Conservation (phyloP, 495 filamentous ascomycete genomes). For the Daldinia concentrica region DNA sequence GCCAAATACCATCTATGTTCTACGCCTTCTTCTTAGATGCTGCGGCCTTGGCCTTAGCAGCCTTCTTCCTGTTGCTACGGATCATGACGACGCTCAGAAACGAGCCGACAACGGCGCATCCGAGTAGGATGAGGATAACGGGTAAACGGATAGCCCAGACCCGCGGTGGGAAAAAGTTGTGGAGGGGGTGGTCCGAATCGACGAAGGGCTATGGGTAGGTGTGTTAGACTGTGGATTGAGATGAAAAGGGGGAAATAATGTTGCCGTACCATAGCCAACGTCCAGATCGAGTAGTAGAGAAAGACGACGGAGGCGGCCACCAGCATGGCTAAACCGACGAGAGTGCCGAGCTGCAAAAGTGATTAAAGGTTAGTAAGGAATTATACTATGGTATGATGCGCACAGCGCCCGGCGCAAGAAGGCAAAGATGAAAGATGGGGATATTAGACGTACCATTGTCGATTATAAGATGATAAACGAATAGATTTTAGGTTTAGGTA, state of each 20-base stretch:
- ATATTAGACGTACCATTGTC: conserved; percentile 50
- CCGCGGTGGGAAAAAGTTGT: conserved; percentile 94
- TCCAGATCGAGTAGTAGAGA: conserved; percentile 99
- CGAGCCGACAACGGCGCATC: conserved; percentile 91
- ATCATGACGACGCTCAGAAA: conserved; percentile 99
- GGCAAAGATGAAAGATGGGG: neutral
- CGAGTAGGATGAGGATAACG: conserved; percentile 92
- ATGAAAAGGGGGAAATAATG: conserved; percentile 9
- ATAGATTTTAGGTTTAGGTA: conserved; percentile 1
- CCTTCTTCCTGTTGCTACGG: conserved; percentile 96
- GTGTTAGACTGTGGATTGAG: conserved; percentile 2
- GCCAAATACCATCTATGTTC: conserved; percentile 42
- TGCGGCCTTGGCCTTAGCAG: conserved; percentile 84
- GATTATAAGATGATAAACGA: conserved; percentile 23
- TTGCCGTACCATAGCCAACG: conserved; percentile 84
- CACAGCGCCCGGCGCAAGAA: neutral
- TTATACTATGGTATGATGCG: neutral
- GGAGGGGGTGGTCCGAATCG: conserved; percentile 89
- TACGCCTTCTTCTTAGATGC: conserved; percentile 74
- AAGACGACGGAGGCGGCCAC: conserved; percentile 94
- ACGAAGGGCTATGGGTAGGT: conserved; percentile 83
- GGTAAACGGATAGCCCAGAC: conserved; percentile 99
- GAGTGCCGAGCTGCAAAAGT: conserved; percentile 81
- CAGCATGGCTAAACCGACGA: conserved; percentile 97
- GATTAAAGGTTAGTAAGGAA: conserved; percentile 29